Evolutionary conservation across 176 grass and related monocot genomes (phyloP).

Genomic region (Rhynchospora pubera): DNA sequence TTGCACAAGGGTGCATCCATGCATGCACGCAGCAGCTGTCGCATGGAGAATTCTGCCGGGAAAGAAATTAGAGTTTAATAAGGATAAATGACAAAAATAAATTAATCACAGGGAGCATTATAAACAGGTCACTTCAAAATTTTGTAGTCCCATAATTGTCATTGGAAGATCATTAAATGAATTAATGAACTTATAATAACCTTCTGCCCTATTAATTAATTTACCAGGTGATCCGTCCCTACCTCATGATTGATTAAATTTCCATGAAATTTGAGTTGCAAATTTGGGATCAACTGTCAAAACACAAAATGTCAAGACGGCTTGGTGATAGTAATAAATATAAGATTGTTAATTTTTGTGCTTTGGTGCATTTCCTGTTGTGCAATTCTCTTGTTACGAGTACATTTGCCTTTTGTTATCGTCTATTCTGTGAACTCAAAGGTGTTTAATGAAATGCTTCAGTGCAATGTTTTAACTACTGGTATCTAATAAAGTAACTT

Average conservation of each 20-base stretch:
- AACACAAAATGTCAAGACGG: background rate
- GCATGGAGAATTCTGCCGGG: constrained; percentile 70
- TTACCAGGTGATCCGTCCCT: background rate
- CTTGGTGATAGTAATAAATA: background rate
- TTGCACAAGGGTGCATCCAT: constrained; percentile 72
- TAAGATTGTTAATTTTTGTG: background rate
- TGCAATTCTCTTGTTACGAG: no score
- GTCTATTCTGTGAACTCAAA: background rate
- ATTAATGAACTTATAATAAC: background rate
- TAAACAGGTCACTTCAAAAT: background rate
- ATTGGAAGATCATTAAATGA: background rate
- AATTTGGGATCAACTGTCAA: background rate
- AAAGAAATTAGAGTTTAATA: background rate
- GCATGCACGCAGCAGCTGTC: constrained; percentile 75
- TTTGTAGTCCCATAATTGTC: background rate
- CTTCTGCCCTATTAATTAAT: background rate
- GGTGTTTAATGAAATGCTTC: background rate
- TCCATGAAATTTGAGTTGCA: background rate
- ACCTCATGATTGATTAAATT: background rate
- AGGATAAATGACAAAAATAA: background rate
- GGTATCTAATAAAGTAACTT: background rate
- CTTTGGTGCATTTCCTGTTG: no score
- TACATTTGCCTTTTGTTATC: no score
- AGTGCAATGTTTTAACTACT: background rate
- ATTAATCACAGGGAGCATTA: background rate